Base-by-base conservation (phyloP, 331 rosid species). In the Spiraea crenata region DNA sequence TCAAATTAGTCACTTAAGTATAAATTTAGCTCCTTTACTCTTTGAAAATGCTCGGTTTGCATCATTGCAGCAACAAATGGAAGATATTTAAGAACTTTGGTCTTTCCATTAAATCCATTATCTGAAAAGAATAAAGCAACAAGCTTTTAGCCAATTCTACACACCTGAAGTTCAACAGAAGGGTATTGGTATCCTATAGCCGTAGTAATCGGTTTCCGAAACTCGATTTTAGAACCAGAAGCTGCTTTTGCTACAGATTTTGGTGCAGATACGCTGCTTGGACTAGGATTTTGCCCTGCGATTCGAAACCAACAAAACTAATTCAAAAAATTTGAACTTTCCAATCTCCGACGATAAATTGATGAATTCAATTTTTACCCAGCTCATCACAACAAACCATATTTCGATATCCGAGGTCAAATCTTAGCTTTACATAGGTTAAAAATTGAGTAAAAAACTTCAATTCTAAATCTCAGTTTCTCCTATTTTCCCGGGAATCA, bases 251-350 rank as follows among this genome's bases (percentile, higher is more conserved):
- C 65, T 78, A 78, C 83, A 39, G 85, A 80, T 55, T 83, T 83
- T 4, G 82, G 57, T 34, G 82, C 82, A 37, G 87, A 76, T 74
- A 77, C 84, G 50, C 73, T 76, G 51, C 64, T 75, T 42, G 67
- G 57, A 60, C 74, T 67, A 16, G 71, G 72, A 46, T 71, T 82
- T 72, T 81, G 89, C 67, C 96, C 99, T 89, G 88, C 73, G 85
- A 76, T 40, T 69, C 65, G 45, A 66, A 73, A 42, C 13, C 58
- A 57, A 65, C 72, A 69, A 54, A 63, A 72, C 9, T 58, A 73
- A 12, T 9, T 31, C 61, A 74, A 44, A 35, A 52, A 16, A 6
- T 69, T 17, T 39, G 19, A 52, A 15, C 34, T 15, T 6, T 40
- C 38, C 44, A 19, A 15, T 15, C 12, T 0, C 1, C 39, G 14